Base-by-base conservation (phyloP, 2,329 filamentous ascomycete genomes). In the Fusarium sp. region DNA sequence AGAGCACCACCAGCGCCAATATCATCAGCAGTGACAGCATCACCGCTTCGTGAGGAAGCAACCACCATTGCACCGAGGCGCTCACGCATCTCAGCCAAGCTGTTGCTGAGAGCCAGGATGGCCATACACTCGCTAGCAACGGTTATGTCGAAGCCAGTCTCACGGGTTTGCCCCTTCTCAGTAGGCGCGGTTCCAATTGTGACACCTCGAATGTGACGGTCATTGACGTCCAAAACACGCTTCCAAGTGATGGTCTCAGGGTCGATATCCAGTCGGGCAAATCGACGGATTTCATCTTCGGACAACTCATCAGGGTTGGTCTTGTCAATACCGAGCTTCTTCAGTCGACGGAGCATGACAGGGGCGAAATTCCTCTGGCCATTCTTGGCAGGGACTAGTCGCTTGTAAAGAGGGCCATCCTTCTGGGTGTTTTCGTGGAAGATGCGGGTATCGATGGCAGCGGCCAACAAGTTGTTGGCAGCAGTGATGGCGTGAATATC, bases 61-160 rank as follows among this genome's bases (percentile, higher is more conserved):
- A 99, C 89, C 3, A 99, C 95, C 93, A 99, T 98, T 67, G 91
- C 87, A 51, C 95, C 95, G 27, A 99, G 86, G 57, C 95, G 89
- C 77, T 97, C 93, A 55, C 95, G 88, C 88, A 99, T 91, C 71
- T 99, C 95, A 29, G 82, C 80, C 60, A 98, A 83, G 73, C 89
- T 87, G 63, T 92, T 97, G 79, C 92, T 96, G 66, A 99, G 85
- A 9, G 95, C 95, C 53, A 99, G 87, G 60, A 99, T 96, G 59
- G 95, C 95, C 95, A 99, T 99, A 75, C 93, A 97, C 77, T 98
- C 95, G 75, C 91, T 96, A 37, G 95, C 95, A 27, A 99, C 95
- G 1, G 94, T 97, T 67, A 99, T 99, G 73, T 99, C 95, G 71
- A 99, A 99, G 39, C 92, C 93, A 29, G 95, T 98, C 76, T 95